phyloP scores from a whole-genome alignment of 2,329 filamentous ascomycete species.

The Arthrobotrys sinensis region DNA sequence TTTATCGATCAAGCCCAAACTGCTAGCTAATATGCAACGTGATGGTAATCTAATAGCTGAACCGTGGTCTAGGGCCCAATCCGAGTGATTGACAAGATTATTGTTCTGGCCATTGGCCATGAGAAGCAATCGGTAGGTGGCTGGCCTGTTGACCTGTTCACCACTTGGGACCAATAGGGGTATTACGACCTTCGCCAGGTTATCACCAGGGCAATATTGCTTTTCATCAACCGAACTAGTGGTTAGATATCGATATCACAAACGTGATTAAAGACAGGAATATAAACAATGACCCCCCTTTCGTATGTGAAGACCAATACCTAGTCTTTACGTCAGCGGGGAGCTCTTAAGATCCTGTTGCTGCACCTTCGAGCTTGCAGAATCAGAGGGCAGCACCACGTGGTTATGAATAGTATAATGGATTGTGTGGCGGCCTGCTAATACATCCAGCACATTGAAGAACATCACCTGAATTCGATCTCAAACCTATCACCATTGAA shows the following conservation, averaged over 20 bases:
- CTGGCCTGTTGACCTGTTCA: conserved; percentile 30
- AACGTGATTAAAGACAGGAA: conserved; percentile 17
- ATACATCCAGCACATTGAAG: conserved; percentile 27
- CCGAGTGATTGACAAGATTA: not conserved
- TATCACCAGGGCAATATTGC: conserved; percentile 15
- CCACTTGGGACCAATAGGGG: conserved; percentile 8
- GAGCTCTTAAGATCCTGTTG: conserved; percentile 28
- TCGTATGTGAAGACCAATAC: conserved; percentile 27
- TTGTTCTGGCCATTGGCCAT: conserved; percentile 6
- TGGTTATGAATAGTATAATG: conserved; percentile 13
- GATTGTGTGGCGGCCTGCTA: conserved; percentile 23
- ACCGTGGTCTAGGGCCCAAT: conserved; percentile 26
- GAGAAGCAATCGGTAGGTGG: conserved; percentile 23
- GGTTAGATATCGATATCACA: conserved; percentile 28
- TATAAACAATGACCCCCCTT: conserved; percentile 21
- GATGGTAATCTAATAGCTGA: conserved; percentile 22
- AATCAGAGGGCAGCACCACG: conserved; percentile 17
- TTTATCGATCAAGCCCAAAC: conserved; percentile 10
- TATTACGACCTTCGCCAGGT: conserved; percentile 1
- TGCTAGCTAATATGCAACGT: conserved; percentile 12
- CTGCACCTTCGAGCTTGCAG: conserved; percentile 19
- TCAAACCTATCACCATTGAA: conserved; percentile 31
- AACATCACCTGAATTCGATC: conserved; percentile 14
- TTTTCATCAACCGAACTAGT: conserved; percentile 17
- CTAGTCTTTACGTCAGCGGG: conserved; percentile 25